Evolutionary conservation across 306 rosid species (phyloP).

Genomic region (Vigna unguiculata): DNA sequence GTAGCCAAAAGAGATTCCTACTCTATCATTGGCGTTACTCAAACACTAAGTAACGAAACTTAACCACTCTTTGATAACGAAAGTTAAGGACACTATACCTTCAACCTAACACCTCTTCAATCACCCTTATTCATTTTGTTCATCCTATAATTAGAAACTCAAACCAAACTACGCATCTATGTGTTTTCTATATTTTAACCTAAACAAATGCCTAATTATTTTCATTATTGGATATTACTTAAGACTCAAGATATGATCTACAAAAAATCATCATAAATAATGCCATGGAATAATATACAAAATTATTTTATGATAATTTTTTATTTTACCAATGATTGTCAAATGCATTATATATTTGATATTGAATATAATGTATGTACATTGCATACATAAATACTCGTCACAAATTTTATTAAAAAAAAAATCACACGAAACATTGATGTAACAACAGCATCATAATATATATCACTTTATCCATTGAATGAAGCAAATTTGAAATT

Average conservation of each 20-base stretch:
- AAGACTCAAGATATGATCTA: slow-evolving; percentile 38
- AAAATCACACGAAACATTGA: background rate
- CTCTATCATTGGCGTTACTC: slow-evolving; percentile 25
- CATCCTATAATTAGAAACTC: slow-evolving; percentile 14
- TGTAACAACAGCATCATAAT: slow-evolving; percentile 10
- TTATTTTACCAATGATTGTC: slow-evolving; percentile 3
- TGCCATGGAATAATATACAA: background rate
- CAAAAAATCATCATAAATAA: background rate
- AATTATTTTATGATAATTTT: background rate
- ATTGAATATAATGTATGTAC: background rate
- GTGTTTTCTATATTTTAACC: slow-evolving; percentile 11
- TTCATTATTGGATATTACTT: slow-evolving; percentile 17
- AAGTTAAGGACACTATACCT: slow-evolving; percentile 28
- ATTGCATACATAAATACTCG: background rate
- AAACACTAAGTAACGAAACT: slow-evolving; percentile 12
- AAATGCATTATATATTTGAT: slow-evolving; percentile 9
- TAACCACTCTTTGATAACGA: slow-evolving; percentile 32
- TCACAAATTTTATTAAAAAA: background rate
- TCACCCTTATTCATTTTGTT: slow-evolving; percentile 19
- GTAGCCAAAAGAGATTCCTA: slow-evolving; percentile 22
- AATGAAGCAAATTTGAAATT: slow-evolving; percentile 20
- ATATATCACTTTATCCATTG: background rate
- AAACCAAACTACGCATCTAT: background rate
- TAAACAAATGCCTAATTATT: slow-evolving; percentile 30
- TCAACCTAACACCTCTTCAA: slow-evolving; percentile 42